These are phyloP conservation scores for Neurospora sublineolata DNA, from an alignment of 495 filamentous ascomycete genomes.

Conservation along the genomic window DNA sequence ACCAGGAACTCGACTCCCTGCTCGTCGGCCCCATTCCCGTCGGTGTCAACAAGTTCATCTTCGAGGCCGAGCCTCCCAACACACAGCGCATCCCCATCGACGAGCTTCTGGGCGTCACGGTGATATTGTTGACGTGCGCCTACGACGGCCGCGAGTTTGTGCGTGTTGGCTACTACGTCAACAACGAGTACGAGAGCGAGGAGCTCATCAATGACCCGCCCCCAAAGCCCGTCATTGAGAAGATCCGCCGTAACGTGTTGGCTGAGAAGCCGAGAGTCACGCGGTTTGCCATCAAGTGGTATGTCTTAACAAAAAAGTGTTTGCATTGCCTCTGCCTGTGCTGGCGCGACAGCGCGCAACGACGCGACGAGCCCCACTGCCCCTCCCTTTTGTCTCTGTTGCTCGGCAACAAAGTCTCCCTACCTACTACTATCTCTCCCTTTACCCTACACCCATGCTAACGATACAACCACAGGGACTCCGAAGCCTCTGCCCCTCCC, in stretches of 20 bases:
- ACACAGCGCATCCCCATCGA: constrained; percentile 80
- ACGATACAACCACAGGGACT: constrained; percentile 53
- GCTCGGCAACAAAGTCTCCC: neutral
- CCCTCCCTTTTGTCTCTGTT: neutral
- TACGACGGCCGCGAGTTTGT: constrained; percentile 96
- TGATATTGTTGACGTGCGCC: constrained; percentile 90
- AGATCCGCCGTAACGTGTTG: constrained; percentile 79
- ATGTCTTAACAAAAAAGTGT: constrained; percentile 15
- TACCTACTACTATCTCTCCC: neutral
- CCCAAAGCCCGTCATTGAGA: constrained; percentile 80
- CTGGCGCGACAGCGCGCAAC: neutral
- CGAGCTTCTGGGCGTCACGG: constrained; percentile 93
- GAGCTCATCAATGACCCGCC: constrained; percentile 81
- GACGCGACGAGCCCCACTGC: neutral
- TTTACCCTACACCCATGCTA: constrained; percentile 3
- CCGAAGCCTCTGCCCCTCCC: constrained; percentile 85
- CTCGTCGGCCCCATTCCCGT: constrained; percentile 94
- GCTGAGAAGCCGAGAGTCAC: constrained; percentile 97
- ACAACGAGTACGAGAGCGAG: constrained; percentile 93
- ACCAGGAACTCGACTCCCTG: constrained; percentile 94
- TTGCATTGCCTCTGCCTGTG: neutral
- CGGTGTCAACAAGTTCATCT: constrained; percentile 96
- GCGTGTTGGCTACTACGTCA: constrained; percentile 97
- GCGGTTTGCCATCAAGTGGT: constrained; percentile 99
- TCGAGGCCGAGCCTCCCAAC: constrained; percentile 87